phyloP scores from a whole-genome alignment of 306 rosid genomes.

The Begonia masoniana region DNA sequence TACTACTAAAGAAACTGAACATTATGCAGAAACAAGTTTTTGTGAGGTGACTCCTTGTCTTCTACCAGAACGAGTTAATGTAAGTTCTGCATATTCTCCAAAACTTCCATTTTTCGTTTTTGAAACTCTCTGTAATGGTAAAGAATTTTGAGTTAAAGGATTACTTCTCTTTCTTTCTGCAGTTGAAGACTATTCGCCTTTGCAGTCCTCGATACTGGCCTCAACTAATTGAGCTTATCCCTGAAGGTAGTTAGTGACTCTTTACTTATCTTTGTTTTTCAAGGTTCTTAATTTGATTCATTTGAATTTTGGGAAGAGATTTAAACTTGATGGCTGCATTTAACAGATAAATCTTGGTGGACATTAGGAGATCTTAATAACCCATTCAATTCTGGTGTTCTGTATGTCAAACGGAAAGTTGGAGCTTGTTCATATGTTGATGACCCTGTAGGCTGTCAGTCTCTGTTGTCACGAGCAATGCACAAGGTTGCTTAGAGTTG shows the following conservation, averaged over 20 bases:
- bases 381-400: conserved; percentile 80
- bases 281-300: conserved; percentile 1
- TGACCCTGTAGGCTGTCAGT: conserved; percentile 94
- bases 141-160: conserved; percentile 11
- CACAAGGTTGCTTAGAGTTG: conserved; percentile 76
- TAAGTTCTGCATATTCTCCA: conserved; percentile 28
- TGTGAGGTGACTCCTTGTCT: conserved; percentile 96
- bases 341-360: conserved; percentile 94
- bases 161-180: conserved; percentile 20
- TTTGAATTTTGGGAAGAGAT: background rate
- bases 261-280: conserved; percentile 2
- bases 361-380: conserved; percentile 62
- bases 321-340: conserved; percentile 4
- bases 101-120: background rate
- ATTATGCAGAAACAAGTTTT: conserved; percentile 86
- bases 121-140: background rate
- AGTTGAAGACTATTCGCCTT: conserved; percentile 75
- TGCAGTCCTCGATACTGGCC: conserved; percentile 98
- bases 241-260: conserved; percentile 47
- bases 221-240: conserved; percentile 61
- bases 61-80: conserved; percentile 80
- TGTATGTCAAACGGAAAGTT: conserved; percentile 85
- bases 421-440: conserved; percentile 98
- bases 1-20: conserved; percentile 72
- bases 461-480: conserved; percentile 86